Conservation (phyloP, 2,329 filamentous ascomycete genomes). For the Penicillium sp. region DNA sequence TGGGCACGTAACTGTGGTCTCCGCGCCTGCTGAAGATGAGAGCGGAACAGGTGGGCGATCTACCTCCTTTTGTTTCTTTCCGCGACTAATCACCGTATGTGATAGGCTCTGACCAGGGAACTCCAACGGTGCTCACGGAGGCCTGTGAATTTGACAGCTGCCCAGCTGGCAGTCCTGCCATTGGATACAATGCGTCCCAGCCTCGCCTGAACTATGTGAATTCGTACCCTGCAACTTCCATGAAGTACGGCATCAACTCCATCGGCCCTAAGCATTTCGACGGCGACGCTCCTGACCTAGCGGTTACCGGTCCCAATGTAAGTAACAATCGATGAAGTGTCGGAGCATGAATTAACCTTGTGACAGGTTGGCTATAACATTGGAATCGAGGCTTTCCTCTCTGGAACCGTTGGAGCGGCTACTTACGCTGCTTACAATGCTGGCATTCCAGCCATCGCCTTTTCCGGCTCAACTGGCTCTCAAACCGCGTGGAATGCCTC, state of each 20-base stretch:
- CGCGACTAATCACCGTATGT: conserved; percentile 2
- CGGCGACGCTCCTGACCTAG: conserved; percentile 58
- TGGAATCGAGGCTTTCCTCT: conserved; percentile 57
- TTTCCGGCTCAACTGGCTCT: conserved; percentile 57
- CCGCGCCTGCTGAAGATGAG: conserved; percentile 65
- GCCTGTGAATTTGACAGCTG: conserved; percentile 66
- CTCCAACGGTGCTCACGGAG: conserved; percentile 49
- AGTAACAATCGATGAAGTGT: not conserved
- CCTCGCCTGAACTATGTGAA: conserved; percentile 70
- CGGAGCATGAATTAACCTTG: not conserved
- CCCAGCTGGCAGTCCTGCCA: conserved; percentile 54
- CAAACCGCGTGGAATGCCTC: conserved; percentile 55
- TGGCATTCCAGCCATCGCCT: conserved; percentile 67
- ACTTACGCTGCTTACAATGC: conserved; percentile 55
- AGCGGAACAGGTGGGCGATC: conserved; percentile 54
- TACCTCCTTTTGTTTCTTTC: not conserved
- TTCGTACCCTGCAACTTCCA: conserved; percentile 65
- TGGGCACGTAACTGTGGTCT: conserved; percentile 64
- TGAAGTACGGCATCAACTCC: conserved; percentile 62
- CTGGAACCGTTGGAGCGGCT: conserved; percentile 68
- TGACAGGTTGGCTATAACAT: conserved; percentile 52
- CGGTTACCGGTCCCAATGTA: conserved; percentile 65
- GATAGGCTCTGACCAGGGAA: conserved; percentile 53
- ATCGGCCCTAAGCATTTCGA: conserved; percentile 56
- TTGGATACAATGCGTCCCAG: conserved; percentile 58